Base-by-base conservation (phyloP, 768 basidiomycete species). In the Melanogaster broomeanus region DNA sequence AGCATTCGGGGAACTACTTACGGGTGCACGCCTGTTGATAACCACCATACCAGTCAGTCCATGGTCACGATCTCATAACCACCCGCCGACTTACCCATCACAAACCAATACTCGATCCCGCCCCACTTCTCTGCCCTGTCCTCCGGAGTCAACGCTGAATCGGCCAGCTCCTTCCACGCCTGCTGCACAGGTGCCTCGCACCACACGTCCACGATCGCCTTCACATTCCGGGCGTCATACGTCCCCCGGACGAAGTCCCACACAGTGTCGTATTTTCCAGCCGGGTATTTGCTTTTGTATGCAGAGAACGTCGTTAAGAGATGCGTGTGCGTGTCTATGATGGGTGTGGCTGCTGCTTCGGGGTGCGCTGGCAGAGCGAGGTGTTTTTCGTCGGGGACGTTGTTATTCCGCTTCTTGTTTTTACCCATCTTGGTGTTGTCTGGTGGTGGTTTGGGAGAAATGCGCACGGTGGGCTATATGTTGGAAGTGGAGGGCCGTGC, bases 321-420 rank as follows among this genome's bases (percentile, higher is more conserved):
- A 60, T 93, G 92, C 0, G 89, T 90, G 70, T 94, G 92, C 0
- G 91, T 93, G 70, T 94, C 92, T 16, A 93, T 75, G 58, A 93
- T 81, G 3, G 77, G 70, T 3, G 57, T 62, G 18, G 58, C 42
- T 3, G 59, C 44, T 27, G 59, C 38, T 41, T 35, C 45, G 13
- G 57, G 45, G 37, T 68, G 70, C 1, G 45, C 49, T 6, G 75
- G 72, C 3, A 76, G 62, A 2, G 53, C 31, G 28, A 76, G 72
- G 45, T 70, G 60, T 24, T 66, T 61, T 53, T 76, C 75, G 42
- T 61, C 16, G 0, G 71, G 69, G 8, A 62, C 38, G 27, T 34
- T 33, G 6, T 38, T 41, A n/a, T n/a, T n/a, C n/a, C n/a, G n/a
- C 42, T 66, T 64, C 43, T 73, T 75, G 49, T 76, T 73, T 57